phyloP scores from a whole-genome alignment of 257 asterid genomes.

The Ophiorrhiza pumila region DNA sequence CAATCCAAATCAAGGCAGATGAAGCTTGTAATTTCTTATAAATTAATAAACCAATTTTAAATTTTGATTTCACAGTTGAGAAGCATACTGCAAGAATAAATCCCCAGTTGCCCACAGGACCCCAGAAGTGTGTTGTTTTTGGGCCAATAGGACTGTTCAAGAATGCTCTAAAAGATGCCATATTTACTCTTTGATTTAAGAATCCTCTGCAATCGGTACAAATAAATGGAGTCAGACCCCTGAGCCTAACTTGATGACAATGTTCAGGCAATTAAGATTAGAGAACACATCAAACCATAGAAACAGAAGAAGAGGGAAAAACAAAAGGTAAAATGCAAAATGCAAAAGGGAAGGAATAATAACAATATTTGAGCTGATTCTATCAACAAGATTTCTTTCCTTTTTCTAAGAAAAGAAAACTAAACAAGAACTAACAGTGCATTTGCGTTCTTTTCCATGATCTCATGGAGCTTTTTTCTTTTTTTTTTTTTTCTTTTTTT shows the following conservation, averaged over 20 bases:
- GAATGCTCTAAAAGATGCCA: constrained; percentile 38
- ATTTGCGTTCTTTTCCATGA: too few relatives aligned
- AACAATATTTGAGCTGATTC: too few relatives aligned
- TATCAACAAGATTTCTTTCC: too few relatives aligned
- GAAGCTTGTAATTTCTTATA: constrained; percentile 2
- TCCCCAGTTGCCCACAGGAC: constrained; percentile 49
- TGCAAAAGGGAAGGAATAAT: neutral
- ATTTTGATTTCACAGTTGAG: neutral
- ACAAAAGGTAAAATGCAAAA: neutral
- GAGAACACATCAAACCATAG: neutral
- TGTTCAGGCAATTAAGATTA: neutral
- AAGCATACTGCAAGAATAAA: constrained; percentile 35
- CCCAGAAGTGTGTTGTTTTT: constrained; percentile 50
- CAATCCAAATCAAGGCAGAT: constrained; percentile 2
- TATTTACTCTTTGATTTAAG: neutral
- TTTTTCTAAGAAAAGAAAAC: too few relatives aligned
- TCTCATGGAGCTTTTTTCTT: too few relatives aligned
- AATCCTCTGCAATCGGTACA: constrained; percentile 3
- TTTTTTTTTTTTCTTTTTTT: too few relatives aligned
- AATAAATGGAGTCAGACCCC: too few relatives aligned
- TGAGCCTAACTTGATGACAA: neutral
- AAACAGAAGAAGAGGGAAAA: neutral
- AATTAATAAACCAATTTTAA: neutral
- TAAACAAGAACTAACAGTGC: too few relatives aligned
- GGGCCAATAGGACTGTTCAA: constrained; percentile 46